Evolutionary conservation across 75 land plant genomes (phyloP), one percentile per base, ranked within the genome.

Genomic region (Picea sitchensis): DNA sequence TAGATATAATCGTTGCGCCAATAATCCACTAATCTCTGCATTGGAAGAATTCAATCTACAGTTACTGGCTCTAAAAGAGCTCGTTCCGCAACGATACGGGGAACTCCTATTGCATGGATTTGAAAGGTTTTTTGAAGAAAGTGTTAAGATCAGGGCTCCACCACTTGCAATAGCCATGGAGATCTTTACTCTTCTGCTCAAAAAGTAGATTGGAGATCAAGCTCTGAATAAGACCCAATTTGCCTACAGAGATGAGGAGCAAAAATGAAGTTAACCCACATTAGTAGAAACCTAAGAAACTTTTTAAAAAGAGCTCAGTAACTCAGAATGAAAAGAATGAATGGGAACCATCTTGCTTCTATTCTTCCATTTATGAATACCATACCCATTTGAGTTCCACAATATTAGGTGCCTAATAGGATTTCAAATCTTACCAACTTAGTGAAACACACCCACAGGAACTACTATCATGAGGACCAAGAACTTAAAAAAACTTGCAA

Each of bases 91-190:
- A 54, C 30, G 59, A 15, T 75, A 23, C 26, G 13, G 18, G 56
- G 59, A 26, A 17, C 18, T 54, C 12, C 60, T 75, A 17, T 3
- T 13, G 26, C 34, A 31, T 54, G 58, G 20, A 26, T 56, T 54
- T 75, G 76, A 57, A 51, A 60, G 59, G 32, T 75, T 58, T 56
- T 58, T 75, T 14, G 30, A 8, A 75, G 34, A 26, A 56, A 56
- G 17, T 30, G 59, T 17, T 75, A 30, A 31, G 20, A 31, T 75
- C 59, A 75, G 34, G 47, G 76, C 60, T 75, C 76, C 76, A 75
- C 76, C 26, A 31, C 59, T 51, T 58, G 59, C 76, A 13, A 57
- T 58, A 8, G 60, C 76, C 59, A 75, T 5, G n/a, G 76, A 75
- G 47, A 51, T 58, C 60, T 51, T 75, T 75, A 58, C 59, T 30